Base-by-base conservation (phyloP, 1,284 basidiomycete genomes). In the Gomphus bonarii region DNA sequence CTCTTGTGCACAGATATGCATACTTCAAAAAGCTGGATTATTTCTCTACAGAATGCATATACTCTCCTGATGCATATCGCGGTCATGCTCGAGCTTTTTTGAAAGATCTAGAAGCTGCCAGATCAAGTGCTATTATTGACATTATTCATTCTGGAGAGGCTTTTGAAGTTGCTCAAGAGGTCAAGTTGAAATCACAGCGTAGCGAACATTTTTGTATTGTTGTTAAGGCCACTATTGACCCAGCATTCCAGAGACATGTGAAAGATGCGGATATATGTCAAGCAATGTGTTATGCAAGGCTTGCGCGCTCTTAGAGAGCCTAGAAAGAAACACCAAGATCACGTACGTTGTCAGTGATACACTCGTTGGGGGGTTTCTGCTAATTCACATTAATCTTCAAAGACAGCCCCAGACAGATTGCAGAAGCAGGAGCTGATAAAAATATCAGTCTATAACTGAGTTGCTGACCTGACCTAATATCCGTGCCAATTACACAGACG, bases 21-120 rank as follows among this genome's bases (percentile, higher is more conserved):
- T 97, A 97, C 73, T 97, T 97, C 75, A 97, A 97, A 72, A 93
- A 92, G 71, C 78, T 99, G 36, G 95, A 97, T 66, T 99, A 99
- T 71, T 98, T 98, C 71, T 97, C 94, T 1, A 99, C 97, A 4
- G 95, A 99, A 69, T 99, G 95, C 69, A 98, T 98, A 65, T 99
- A 99, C 71, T 97, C 94, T 3, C 97, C 97, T 3, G 92, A 95
- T 64, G 97, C 95, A 2, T 99, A 99, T 69, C 86, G 95, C 18
- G 97, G 97, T 0, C 94, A 98, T 67, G 95, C 97, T 0, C 78
- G 95, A 47, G 84, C 84, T 0, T 97, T 98, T 65, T 79, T 99
- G 46, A 99, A 99, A 70, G 93, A 98, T 63, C 79, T 99, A 14
- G 95, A 99, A 73, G 88, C 88, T 0, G 85, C 95, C 36, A 80